Evolutionary conservation across 164 flowering plant genomes (phyloP).

Genomic region (Vitis labrusca): DNA sequence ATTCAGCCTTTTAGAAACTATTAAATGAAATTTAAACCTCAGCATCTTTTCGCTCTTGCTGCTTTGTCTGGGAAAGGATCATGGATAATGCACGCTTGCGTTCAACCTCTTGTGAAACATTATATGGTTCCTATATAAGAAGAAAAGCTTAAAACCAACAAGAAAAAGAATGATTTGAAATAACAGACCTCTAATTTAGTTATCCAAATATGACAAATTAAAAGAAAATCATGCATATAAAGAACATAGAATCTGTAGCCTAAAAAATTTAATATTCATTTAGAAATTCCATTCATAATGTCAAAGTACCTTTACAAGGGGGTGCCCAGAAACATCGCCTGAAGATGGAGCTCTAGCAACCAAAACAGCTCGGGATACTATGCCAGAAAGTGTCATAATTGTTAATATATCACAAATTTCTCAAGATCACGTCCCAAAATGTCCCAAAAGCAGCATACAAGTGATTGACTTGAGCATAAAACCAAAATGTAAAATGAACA

Average conservation of each 20-base stretch:
- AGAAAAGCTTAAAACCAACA: not conserved
- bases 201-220: not conserved
- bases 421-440: not conserved
- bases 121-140: slow-evolving; percentile 70
- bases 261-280: not conserved
- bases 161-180: not conserved
- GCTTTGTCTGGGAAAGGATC: slow-evolving; percentile 88
- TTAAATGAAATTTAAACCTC: slow-evolving; percentile 49
- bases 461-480: not conserved
- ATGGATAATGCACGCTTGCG: slow-evolving; percentile 89
- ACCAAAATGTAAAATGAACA: not conserved
- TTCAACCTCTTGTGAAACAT: slow-evolving; percentile 72
- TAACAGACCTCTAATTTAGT: not conserved
- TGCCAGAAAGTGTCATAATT: slow-evolving; percentile 4
- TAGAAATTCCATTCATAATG: slow-evolving; percentile 1
- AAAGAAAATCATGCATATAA: not conserved
- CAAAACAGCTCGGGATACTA: slow-evolving; percentile 77
- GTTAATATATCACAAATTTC: slow-evolving; percentile 3
- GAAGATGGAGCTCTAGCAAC: slow-evolving; percentile 78
- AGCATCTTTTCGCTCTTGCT: slow-evolving; percentile 85
- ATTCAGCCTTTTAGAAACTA: not conserved
- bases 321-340: slow-evolving; percentile 72
- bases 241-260: not conserved
- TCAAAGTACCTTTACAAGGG: slow-evolving; percentile 71
- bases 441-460: not conserved